Evolutionary conservation across 164 flowering plant genomes (phyloP), one percentile per base, ranked within the genome.

Genomic region (Berberis thunbergii): DNA sequence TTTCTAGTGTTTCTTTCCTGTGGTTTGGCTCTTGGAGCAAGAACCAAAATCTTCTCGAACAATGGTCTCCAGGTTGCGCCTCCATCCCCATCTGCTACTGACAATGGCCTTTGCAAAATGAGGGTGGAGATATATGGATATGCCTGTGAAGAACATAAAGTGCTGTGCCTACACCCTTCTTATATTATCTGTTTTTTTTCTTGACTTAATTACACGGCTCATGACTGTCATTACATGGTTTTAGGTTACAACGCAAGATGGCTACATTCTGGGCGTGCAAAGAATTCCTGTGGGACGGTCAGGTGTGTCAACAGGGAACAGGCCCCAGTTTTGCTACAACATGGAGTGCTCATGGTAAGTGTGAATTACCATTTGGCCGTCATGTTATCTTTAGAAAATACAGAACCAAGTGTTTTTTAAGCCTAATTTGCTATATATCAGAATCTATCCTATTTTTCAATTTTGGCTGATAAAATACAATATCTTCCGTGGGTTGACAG

Each of bases 181-280:
- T 52, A 26, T 26, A 26, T 52, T 11, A 11, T 26, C 26, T 26
- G 26, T 52, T 12, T 52, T 52, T 52, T 3, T 26, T 7, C 54
- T 26, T 26, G 26, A 26, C 26, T 52, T 12, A 9, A 1, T 12
- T 10, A 3, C n/a, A 3, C 4, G 0, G 54, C 0, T 10, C 12
- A 26, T 26, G 26, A n/a, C 10, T 57, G 40, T n/a, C 7, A 48
- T 44, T 44, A 57, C 3, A 49, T 54, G 52, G 9, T 56, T 52
- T 67, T 70, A 89, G 97, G 90, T 86, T 54, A 87, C 85, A 43
- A 90, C 94, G 43, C 48, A 72, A 75, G 92, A 90, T 77, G 94
- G 94, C 40, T 90, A 82, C 63, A 82, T 87, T 50, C 86, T 90
- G 42, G 80, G 88, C 66, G 1, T 87, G 68, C 92, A 86, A 72